phyloP scores from a whole-genome alignment of 2,329 filamentous ascomycete species.

The Xylaria sp. region DNA sequence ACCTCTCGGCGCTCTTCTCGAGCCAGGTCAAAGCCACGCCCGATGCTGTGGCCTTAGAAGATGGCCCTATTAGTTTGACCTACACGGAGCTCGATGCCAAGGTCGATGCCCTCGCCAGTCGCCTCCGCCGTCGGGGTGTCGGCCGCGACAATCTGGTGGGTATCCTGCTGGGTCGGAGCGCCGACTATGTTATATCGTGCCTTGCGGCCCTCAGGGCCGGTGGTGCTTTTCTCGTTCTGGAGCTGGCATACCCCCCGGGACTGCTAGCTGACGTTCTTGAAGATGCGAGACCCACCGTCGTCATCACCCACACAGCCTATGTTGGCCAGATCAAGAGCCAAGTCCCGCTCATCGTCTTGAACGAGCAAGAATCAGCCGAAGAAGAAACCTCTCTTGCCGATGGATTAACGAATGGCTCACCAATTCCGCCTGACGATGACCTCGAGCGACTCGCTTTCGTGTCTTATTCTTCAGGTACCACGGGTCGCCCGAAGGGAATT shows the following conservation, averaged over 20 bases:
- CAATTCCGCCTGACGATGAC: slow-evolving; percentile 72
- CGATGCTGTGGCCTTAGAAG: slow-evolving; percentile 76
- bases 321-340: slow-evolving; percentile 71
- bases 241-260: slow-evolving; percentile 80
- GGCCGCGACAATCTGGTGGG: slow-evolving; percentile 79
- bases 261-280: slow-evolving; percentile 80
- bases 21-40: slow-evolving; percentile 76
- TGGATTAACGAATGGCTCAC: slow-evolving; percentile 55
- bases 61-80: slow-evolving; percentile 73
- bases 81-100: slow-evolving; percentile 78
- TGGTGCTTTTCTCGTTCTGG: slow-evolving; percentile 82
- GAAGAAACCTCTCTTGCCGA: slow-evolving; percentile 43
- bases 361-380: slow-evolving; percentile 56
- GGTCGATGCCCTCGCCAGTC: slow-evolving; percentile 71
- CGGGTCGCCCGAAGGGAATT: slow-evolving; percentile 81
- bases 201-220: slow-evolving; percentile 81
- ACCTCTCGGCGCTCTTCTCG: slow-evolving; percentile 77
- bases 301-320: slow-evolving; percentile 75
- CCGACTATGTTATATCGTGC: slow-evolving; percentile 82
- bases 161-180: slow-evolving; percentile 78
- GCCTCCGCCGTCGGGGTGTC: slow-evolving; percentile 74
- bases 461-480: slow-evolving; percentile 83
- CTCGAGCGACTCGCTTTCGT: slow-evolving; percentile 81
- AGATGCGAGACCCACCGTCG: slow-evolving; percentile 76
- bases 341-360: slow-evolving; percentile 73